These are phyloP conservation scores for Gonapodya sp. DNA, from an alignment of 192 early-diverging fungal genomes.

Conservation along the genomic window DNA sequence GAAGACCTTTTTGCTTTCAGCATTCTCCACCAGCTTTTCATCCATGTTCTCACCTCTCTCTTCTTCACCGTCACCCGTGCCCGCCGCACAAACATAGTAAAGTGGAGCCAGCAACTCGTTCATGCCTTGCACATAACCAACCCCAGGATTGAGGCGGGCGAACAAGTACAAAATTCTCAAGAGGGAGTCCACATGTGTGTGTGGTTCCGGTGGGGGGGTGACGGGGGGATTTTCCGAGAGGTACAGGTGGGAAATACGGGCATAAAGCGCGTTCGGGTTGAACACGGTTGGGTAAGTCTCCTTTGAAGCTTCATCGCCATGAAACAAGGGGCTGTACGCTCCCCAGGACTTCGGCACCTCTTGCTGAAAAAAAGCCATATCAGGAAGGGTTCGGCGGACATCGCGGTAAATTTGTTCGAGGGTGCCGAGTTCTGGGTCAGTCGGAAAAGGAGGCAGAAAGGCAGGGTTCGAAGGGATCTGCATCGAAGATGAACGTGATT, in stretches of 20 bases:
- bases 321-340: neutral
- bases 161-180: conserved; percentile 70
- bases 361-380: conserved; percentile 63
- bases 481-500: too few species aligned
- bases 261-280: neutral
- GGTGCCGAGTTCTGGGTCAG: conserved; percentile 38
- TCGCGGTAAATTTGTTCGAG: conserved; percentile 71
- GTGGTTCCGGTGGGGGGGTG: conserved; percentile 18
- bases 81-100: conserved; percentile 69
- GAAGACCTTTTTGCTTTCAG: conserved; percentile 7
- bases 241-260: neutral
- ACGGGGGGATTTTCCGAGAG: neutral
- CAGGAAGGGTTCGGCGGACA: conserved; percentile 60
- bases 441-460: too few species aligned
- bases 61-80: too few species aligned
- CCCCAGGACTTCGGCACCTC: conserved; percentile 36
- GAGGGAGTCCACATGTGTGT: conserved; percentile 71
- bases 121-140: conserved; percentile 84
- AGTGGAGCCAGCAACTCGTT: conserved; percentile 73
- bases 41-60: too few species aligned
- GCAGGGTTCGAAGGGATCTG: too few species aligned
- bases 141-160: conserved; percentile 68
- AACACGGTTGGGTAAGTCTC: neutral
- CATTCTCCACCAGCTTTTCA: too few species aligned
- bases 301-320: neutral